Percentiles rank a stretch among this genome's conserved stretches.
phyloP scores from a whole-genome alignment of 2,329 filamentous ascomycete species.

The Trichoderma sp. region DNA sequence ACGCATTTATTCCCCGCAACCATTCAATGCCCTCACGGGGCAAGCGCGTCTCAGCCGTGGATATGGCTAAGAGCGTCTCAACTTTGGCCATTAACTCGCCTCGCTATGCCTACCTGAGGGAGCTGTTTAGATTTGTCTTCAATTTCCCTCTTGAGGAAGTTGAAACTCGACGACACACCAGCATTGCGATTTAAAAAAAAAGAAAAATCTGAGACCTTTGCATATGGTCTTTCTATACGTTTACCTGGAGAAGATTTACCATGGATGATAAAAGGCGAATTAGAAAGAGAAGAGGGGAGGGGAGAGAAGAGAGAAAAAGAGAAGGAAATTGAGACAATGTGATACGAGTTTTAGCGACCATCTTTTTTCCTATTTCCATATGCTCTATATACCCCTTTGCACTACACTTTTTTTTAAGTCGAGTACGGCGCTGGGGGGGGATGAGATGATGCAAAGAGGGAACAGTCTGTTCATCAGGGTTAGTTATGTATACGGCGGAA shows the following conservation, averaged over 20 bases:
- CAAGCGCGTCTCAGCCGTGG: conserved; percentile 65
- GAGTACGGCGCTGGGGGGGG: conserved; percentile 13
- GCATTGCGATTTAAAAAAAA: conserved; percentile 54
- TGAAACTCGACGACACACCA: conserved; percentile 64
- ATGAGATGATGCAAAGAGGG: neutral
- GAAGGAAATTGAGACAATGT: neutral
- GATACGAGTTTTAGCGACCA: neutral
- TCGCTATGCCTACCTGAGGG: conserved; percentile 77
- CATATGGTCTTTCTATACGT: neutral
- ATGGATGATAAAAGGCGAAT: neutral
- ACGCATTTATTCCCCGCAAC: conserved; percentile 57
- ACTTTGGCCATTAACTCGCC: conserved; percentile 68
- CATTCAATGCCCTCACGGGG: conserved; percentile 51
- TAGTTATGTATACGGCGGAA: neutral
- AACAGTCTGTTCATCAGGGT: neutral
- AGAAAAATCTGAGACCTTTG: neutral
- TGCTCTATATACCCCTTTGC: conserved; percentile 26
- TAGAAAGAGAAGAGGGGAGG: neutral
- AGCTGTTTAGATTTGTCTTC: conserved; percentile 83
- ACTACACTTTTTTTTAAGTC: conserved; percentile 11
- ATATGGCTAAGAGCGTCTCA: conserved; percentile 77
- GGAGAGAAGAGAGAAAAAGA: neutral
- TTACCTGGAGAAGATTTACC: neutral
- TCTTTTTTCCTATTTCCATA: conserved; percentile 22
- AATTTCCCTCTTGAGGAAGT: conserved; percentile 81